Evolutionary conservation across 2,329 filamentous ascomycete genomes (phyloP).

Genomic region (Cladosporium oxysporum): DNA sequence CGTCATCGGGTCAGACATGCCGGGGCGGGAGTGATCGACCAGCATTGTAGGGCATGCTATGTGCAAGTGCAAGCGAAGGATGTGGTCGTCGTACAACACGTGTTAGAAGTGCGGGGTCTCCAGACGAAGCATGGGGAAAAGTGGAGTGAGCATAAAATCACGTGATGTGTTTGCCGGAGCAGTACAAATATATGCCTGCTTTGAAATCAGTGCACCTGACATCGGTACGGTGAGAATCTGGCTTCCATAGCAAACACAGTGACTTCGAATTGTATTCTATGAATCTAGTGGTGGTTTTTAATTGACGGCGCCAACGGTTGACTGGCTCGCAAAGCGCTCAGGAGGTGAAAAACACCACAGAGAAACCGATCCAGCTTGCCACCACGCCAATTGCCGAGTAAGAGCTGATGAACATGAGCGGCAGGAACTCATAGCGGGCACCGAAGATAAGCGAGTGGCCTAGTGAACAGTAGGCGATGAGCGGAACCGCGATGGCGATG

Average conservation of each 20-base stretch:
- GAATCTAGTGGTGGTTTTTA: background rate
- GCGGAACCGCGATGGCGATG: constrained; percentile 82
- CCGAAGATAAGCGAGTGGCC: constrained; percentile 84
- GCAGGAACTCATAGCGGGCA: constrained; percentile 80
- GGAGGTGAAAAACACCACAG: constrained; percentile 78
- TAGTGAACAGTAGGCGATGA: constrained; percentile 86
- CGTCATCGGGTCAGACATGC: background rate
- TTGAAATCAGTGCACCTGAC: background rate
- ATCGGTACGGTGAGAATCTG: background rate
- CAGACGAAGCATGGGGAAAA: background rate
- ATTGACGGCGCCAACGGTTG: background rate
- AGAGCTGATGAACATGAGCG: constrained; percentile 94
- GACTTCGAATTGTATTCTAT: background rate
- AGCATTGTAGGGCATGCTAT: background rate
- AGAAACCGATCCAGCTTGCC: constrained; percentile 91
- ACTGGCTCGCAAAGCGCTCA: constrained; percentile 16
- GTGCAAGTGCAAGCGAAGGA: background rate
- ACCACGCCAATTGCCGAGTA: constrained; percentile 94
- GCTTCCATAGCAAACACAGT: background rate
- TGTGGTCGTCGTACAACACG: background rate
- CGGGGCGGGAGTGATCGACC: background rate
- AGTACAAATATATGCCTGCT: background rate
- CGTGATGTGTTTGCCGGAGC: background rate
- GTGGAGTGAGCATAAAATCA: background rate
- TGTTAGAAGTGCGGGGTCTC: background rate